Evolutionary conservation across 352 stramenopile species (phyloP).

Genomic region (Pythium scleroteichum): DNA sequence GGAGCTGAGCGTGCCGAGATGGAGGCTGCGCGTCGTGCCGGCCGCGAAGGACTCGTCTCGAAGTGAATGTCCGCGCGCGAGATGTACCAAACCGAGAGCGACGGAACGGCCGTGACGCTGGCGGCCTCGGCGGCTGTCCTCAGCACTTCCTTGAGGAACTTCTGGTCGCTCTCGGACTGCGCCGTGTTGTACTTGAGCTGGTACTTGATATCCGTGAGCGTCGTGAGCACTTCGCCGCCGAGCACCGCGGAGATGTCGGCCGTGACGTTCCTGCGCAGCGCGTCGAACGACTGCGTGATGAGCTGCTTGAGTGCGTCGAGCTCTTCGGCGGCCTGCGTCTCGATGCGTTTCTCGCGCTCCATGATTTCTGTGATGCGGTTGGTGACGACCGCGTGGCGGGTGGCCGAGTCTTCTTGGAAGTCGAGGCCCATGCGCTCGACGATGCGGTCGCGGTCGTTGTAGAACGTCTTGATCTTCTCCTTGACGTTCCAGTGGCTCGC

Average conservation of each 20-base stretch:
- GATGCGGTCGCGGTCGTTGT: constrained; percentile 12
- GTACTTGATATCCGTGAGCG: constrained; percentile 25
- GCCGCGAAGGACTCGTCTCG: constrained; percentile 23
- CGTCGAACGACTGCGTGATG: neutral
- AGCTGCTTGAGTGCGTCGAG: neutral
- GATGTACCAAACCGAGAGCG: constrained; percentile 26
- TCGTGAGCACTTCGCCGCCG: neutral
- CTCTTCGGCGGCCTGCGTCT: neutral
- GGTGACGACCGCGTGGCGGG: neutral
- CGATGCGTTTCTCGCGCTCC: neutral
- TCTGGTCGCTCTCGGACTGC: constrained; percentile 6
- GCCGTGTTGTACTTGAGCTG: constrained; percentile 11
- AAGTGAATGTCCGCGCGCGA: constrained; percentile 24
- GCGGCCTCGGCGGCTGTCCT: neutral
- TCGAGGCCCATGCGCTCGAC: constrained; percentile 8
- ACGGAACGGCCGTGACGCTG: neutral
- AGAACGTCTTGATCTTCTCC: constrained; percentile 19
- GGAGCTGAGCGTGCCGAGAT: constrained; percentile 22
- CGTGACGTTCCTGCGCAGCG: too few relatives aligned
- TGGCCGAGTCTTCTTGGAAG: constrained; percentile 3
- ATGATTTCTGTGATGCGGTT: neutral
- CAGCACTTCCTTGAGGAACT: constrained; percentile 8
- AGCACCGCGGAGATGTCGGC: neutral
- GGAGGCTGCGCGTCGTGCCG: constrained; percentile 16
- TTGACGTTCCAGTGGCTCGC: constrained; percentile 22